phyloP scores from a whole-genome alignment of 768 basidiomycete genomes.

The Naganishia kalamii region DNA sequence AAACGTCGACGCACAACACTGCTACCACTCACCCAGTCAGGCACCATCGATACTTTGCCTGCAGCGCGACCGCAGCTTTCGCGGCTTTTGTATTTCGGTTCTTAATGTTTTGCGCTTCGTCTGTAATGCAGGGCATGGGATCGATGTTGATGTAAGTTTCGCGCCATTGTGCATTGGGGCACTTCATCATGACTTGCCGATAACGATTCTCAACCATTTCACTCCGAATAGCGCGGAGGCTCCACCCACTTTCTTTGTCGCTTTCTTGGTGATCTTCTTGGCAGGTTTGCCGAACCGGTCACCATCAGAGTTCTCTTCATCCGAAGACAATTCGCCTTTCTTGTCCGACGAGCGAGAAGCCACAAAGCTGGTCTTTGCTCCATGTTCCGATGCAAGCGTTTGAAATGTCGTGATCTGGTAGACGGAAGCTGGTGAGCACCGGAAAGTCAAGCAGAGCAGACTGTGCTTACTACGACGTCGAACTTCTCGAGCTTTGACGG shows the following conservation, averaged over 20 bases:
- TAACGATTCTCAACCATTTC: constrained; percentile 76
- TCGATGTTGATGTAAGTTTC: neutral
- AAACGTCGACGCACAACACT: neutral
- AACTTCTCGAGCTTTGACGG: constrained; percentile 41
- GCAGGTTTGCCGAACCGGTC: constrained; percentile 53
- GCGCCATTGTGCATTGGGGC: neutral
- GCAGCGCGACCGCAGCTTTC: constrained; percentile 68
- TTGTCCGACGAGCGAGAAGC: constrained; percentile 47
- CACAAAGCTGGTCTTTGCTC: constrained; percentile 51
- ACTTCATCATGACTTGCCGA: constrained; percentile 62
- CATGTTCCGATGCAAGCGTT: constrained; percentile 73
- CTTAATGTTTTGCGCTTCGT: constrained; percentile 93
- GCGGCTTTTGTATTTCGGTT: constrained; percentile 70
- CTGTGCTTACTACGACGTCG: constrained; percentile 43
- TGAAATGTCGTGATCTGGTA: constrained; percentile 74
- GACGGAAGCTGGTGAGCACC: no score
- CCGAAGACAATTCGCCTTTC: constrained; percentile 37
- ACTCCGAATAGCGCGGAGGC: constrained; percentile 58
- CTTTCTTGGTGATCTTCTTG: constrained; percentile 50
- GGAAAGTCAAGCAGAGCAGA: neutral
- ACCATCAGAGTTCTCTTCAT: constrained; percentile 49
- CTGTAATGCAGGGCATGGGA: constrained; percentile 47
- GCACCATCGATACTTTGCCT: constrained; percentile 77
- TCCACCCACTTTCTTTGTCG: constrained; percentile 50
- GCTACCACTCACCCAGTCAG: constrained; percentile 56